These are phyloP conservation scores for Spatholobus suberectus DNA, from an alignment of 306 rosid species.

Conservation along the genomic window DNA sequence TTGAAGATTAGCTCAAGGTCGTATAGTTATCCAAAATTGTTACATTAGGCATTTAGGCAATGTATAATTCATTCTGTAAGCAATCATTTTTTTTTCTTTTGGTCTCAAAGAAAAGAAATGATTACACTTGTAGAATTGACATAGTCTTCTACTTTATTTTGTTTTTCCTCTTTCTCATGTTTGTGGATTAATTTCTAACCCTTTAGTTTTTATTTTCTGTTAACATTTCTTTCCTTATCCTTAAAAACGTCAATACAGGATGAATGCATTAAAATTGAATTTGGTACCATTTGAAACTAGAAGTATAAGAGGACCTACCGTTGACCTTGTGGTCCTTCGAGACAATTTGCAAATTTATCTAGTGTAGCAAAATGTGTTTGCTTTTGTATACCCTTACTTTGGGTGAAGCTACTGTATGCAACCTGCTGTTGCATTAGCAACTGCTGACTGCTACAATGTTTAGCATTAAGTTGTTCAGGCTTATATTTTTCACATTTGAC, in stretches of 20 bases:
- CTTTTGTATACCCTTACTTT: not conserved
- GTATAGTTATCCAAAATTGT: not conserved
- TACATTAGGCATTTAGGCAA: not conserved
- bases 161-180: not conserved
- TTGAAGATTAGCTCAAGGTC: not conserved
- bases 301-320: slow-evolving; percentile 3
- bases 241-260: not conserved
- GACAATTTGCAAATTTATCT: slow-evolving; percentile 1
- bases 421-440: not conserved
- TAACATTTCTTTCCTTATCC: not conserved
- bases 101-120: not conserved
- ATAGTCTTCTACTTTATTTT: not conserved
- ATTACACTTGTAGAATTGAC: not conserved
- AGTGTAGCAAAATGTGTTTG: not conserved
- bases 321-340: not conserved
- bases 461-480: not conserved
- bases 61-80: not conserved
- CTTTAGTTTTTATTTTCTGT: not conserved
- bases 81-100: not conserved
- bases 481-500: slow-evolving; percentile 17
- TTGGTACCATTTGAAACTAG: not conserved
- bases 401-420: slow-evolving; percentile 1
- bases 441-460: slow-evolving; percentile 16
- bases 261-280: slow-evolving; percentile 22
- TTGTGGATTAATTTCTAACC: not conserved